Percentiles rank a stretch among this genome's conserved stretches.
Evolutionary conservation across 2,329 filamentous ascomycete genomes (phyloP).

Genomic region (Fusarium sp.): DNA sequence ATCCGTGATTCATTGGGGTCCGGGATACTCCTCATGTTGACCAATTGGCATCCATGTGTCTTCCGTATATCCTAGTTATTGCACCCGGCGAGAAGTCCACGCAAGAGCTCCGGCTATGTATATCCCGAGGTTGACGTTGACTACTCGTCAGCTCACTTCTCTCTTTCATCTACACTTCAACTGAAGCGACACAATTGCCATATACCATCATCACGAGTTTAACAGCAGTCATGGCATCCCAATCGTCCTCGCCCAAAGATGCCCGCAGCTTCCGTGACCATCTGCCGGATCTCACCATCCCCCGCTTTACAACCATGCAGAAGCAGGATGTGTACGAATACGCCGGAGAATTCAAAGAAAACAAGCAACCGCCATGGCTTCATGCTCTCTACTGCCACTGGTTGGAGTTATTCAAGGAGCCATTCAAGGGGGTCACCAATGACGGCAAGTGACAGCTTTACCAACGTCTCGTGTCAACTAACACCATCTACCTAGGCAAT

Average conservation of each 20-base stretch:
- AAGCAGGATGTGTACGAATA: conserved; percentile 68
- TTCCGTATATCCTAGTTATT: background rate
- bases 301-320: conserved; percentile 70
- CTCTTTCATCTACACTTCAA: background rate
- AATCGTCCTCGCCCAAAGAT: background rate
- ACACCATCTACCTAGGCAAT: background rate
- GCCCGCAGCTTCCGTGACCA: conserved; percentile 55
- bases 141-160: background rate
- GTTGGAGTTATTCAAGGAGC: background rate
- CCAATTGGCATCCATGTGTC: background rate
- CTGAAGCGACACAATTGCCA: background rate
- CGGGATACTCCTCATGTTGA: background rate
- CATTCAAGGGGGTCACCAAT: background rate
- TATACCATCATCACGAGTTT: background rate
- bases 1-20: background rate
- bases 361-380: background rate
- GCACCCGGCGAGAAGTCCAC: background rate
- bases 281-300: conserved; percentile 67
- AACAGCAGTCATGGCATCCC: background rate
- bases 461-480: background rate
- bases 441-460: background rate
- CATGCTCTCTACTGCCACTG: background rate
- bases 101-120: background rate
- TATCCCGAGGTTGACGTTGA: background rate
- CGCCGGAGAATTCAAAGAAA: conserved; percentile 51